Evolutionary conservation across 345 rosid species (phyloP), one percentile per base, ranked within the genome.

Genomic region (Abelmoschus esculentus): DNA sequence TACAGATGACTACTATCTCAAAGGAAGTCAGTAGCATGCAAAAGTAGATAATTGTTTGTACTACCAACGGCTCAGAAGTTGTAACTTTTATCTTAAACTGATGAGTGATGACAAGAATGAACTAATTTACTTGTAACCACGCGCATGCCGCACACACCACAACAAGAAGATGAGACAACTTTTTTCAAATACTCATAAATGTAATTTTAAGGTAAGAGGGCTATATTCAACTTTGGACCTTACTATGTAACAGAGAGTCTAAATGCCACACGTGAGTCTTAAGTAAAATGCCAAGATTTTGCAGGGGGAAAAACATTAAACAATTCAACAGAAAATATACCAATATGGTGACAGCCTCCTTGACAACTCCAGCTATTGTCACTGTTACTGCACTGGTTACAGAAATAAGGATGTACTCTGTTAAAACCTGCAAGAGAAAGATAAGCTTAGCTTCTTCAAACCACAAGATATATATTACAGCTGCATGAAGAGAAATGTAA

Each of bases 381-480:
- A 96, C 91, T 3, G 98, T 96, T 70, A 96, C 98, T 68, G 99
- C 99, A 84, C 99, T 96, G 40, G 99, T 96, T 73, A 96, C 99
- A 53, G 97, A 92, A 73, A 96, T 87, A 77, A 96, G 98, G 70
- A 92, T 76, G 61, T 85, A 90, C 79, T 91, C 99, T 3, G 99
- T 91, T 67, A 95, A 80, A 66, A 95, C 99, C 99, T 95, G 92
- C 74, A 83, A 66, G 32, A 73, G 55, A 63, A 70, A 32, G 63
- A 72, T 58, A 34, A 56, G 3, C 32, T 61, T 68, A 58, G 26
- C 38, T 61, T 71, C 44, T 56, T 58, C 4, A 69, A 66, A 9
- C 6, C 19, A 49, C 18, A 57, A 74, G 29, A 18, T 7, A 28
- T 47, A 38, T 71, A n/a, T 49, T 22, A 70, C 31, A 60, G 63